phyloP scores from a whole-genome alignment of 78 protist genomes.

The Monocercomonoides exilis region DNA sequence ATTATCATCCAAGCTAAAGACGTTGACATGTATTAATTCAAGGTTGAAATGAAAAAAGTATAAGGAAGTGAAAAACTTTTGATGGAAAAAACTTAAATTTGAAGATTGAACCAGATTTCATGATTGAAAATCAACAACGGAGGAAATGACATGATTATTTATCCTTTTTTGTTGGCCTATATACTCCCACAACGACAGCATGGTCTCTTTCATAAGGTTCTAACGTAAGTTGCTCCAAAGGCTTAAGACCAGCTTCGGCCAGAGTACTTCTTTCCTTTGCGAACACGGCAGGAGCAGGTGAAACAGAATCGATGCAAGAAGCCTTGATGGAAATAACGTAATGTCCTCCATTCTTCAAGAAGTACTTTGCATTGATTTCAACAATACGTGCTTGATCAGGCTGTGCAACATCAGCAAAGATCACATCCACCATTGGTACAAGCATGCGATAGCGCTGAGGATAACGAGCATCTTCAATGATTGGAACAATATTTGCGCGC shows the following conservation, averaged over 20 bases:
- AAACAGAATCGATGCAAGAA: constrained; percentile 97
- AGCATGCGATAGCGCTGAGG: constrained; percentile 87
- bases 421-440: constrained; percentile 86
- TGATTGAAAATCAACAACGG: too few species aligned
- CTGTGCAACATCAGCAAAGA: constrained; percentile 99
- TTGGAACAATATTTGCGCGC: constrained; percentile 97
- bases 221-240: constrained; percentile 78
- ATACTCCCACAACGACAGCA: constrained; percentile 84
- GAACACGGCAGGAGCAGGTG: constrained; percentile 79
- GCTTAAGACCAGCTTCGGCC: constrained; percentile 63
- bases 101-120: too few species aligned
- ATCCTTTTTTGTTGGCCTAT: constrained; percentile 38
- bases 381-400: constrained; percentile 99
- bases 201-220: constrained; percentile 99
- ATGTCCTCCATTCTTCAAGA: constrained; percentile 97
- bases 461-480: constrained; percentile 97
- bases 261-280: constrained; percentile 80
- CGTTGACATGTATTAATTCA: too few species aligned
- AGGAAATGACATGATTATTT: too few species aligned
- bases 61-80: too few species aligned
- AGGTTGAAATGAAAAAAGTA: too few species aligned
- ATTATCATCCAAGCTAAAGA: too few species aligned
- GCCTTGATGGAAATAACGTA: constrained; percentile 98
- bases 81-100: too few species aligned
- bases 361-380: constrained; percentile 90